phyloP scores from a whole-genome alignment of 1,284 basidiomycete species.

The Psilocybe mexicana region DNA sequence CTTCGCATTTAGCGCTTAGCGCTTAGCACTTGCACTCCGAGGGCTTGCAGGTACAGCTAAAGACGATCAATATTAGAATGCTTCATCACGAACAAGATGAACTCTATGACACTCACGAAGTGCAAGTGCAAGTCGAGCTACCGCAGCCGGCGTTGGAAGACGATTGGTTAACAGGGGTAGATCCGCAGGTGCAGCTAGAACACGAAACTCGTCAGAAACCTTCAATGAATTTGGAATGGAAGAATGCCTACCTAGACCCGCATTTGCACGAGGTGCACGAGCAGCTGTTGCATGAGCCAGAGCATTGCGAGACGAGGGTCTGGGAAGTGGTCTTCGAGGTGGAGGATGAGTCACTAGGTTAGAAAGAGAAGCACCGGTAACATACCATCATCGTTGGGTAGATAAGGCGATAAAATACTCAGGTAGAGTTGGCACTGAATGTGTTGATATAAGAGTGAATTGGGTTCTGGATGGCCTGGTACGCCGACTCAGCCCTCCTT shows the following conservation, averaged over 20 bases:
- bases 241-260: neutral
- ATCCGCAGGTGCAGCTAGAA: neutral
- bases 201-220: neutral
- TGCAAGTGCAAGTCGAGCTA: neutral
- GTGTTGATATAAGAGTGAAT: neutral
- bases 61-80: neutral
- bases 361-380: neutral
- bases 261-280: neutral
- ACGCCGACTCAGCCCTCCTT: neutral
- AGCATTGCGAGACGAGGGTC: neutral
- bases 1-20: too few species aligned
- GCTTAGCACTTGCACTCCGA: neutral
- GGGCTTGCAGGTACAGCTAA: neutral
- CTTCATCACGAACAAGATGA: neutral
- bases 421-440: neutral
- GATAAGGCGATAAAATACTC: neutral
- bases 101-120: neutral
- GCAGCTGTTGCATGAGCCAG: neutral
- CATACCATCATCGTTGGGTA: neutral
- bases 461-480: neutral
- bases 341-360: neutral
- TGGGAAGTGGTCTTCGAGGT: neutral
- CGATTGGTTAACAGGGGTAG: neutral
- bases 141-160: neutral
- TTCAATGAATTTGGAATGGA: neutral